These are phyloP conservation scores for Ilex paraguariensis DNA, from an alignment of 305 asterid genomes.

Conservation along the genomic window DNA sequence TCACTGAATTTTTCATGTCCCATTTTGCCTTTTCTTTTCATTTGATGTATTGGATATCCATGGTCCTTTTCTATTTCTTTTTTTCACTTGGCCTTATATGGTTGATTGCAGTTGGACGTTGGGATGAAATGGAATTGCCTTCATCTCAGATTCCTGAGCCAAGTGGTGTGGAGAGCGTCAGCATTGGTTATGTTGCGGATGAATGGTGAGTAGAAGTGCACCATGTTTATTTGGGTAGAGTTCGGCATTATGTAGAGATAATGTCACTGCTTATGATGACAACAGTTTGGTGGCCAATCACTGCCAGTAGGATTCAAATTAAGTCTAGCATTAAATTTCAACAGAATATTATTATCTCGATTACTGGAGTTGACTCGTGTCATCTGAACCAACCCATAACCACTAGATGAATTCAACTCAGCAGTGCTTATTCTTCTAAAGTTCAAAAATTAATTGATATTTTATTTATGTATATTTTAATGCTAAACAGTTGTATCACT, in stretches of 20 bases:
- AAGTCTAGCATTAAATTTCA: too few species aligned
- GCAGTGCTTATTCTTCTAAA: too few species aligned
- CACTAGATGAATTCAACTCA: too few species aligned
- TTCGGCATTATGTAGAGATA: not conserved
- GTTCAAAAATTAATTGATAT: too few species aligned
- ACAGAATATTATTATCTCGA: too few species aligned
- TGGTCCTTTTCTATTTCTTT: not conserved
- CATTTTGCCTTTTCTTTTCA: not conserved
- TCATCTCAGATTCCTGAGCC: constrained; percentile 28
- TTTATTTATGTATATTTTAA: too few species aligned
- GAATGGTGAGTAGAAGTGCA: constrained; percentile 62
- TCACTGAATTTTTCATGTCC: not conserved
- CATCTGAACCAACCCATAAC: too few species aligned
- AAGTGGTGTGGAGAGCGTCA: constrained; percentile 21
- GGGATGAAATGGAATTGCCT: constrained; percentile 56
- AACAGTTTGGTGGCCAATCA: too few species aligned
- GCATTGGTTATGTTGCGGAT: constrained; percentile 78
- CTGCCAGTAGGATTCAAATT: too few species aligned
- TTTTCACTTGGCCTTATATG: constrained; percentile 10
- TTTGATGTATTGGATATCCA: constrained; percentile 3
- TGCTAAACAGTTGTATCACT: too few species aligned
- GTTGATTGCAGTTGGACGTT: constrained; percentile 58
- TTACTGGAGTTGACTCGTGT: too few species aligned
- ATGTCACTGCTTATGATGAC: not conserved
- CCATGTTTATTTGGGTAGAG: not conserved